Evolutionary conservation across 805 yeast species (phyloP), one percentile per base, ranked within the genome.

Genomic region (Jamesozyma hellenica): DNA sequence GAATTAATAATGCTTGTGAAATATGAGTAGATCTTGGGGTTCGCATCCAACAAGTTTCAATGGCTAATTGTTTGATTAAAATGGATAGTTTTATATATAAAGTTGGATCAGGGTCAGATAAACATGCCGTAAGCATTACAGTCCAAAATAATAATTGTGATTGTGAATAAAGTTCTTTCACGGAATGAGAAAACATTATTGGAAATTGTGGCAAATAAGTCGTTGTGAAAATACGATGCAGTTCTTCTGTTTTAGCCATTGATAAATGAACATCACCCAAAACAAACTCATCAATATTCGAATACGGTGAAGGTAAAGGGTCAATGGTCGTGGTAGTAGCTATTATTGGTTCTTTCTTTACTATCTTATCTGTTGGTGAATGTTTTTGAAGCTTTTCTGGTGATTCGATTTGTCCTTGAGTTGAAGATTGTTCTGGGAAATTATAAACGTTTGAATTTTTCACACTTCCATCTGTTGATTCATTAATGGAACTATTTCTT

Each of bases 1-100:
- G 66, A n/a, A 88, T 80, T 19, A 88, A 64, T 30, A 88, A 65
- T 0, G 96, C 94, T 55, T 88, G 96, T 7, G 88, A 85, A 30
- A 88, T 88, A 58, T 88, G 95, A 0, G 96, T 84, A 2, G 95
- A 83, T 54, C 96, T 71, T 2, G 96, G 96, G 0, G 96, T 88
- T 42, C 88, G 67, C 36, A 87, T 76, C 94, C 95, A 85, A 61
- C 95, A 86, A 0, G 94, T 84, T 53, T 84, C 94, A 39, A 85
- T 85, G 0, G 95, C 95, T 48, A 87, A 64, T 52, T 84, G 92
- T 52, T 83, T 84, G 48, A 88, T 82, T 32, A 85, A 67, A 2
- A 84, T 75, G 13, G 92, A 81, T 34, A 87, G 65, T 23, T 81
- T 71, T 60, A 75, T 74, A 65, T 88, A 88, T 34, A 86, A 56